Percentiles rank a stretch among this genome's conserved stretches.
These are phyloP conservation scores for Diplocarpon rosae DNA, from an alignment of 2,329 filamentous ascomycete genomes.

Conservation along the genomic window DNA sequence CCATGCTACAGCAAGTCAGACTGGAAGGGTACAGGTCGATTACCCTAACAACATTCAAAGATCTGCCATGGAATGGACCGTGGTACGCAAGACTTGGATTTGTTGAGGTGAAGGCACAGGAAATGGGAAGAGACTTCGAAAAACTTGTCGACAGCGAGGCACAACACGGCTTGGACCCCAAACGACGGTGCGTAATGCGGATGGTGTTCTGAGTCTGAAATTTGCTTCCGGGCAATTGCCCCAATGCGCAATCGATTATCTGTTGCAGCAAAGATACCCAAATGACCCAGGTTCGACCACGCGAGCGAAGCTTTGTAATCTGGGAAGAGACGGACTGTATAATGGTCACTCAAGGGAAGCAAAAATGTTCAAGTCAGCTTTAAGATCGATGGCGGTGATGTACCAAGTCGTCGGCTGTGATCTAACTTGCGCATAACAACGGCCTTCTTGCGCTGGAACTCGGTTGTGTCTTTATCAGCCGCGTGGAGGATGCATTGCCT, in stretches of 20 bases:
- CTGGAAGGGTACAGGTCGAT: conserved; percentile 20
- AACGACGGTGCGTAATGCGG: conserved; percentile 22
- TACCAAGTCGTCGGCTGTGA: background rate
- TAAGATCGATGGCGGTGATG: background rate
- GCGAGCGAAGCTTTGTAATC: background rate
- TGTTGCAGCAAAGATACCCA: background rate
- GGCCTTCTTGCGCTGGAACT: conserved; percentile 2
- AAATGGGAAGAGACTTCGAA: conserved; percentile 19
- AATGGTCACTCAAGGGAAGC: too few species aligned
- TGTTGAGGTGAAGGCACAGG: conserved; percentile 16
- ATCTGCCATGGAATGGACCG: conserved; percentile 24
- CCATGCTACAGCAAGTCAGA: conserved; percentile 21
- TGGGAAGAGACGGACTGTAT: too few species aligned
- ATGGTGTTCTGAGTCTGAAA: conserved; percentile 14
- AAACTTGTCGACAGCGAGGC: conserved; percentile 20
- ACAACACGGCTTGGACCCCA: conserved; percentile 19
- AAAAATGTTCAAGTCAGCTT: background rate
- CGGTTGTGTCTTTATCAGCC: background rate
- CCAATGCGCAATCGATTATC: background rate
- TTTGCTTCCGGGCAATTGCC: background rate
- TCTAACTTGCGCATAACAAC: background rate
- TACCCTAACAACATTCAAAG: conserved; percentile 23
- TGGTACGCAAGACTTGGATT: conserved; percentile 25
- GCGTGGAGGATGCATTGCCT: conserved; percentile 3
- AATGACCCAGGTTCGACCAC: background rate